Conservation (phyloP, 345 rosid species). For the Anastatica hierochuntica region DNA sequence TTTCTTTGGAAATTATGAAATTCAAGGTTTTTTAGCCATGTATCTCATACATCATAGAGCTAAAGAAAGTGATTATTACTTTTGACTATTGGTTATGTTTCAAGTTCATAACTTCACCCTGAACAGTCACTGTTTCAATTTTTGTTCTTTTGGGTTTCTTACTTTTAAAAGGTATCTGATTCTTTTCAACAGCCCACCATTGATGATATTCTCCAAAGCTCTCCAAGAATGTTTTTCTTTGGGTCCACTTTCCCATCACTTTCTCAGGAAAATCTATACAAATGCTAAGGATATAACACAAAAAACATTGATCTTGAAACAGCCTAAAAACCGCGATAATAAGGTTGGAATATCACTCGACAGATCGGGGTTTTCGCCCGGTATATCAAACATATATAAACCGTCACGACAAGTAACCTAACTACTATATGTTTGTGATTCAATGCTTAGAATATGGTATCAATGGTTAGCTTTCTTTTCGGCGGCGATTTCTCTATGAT, state of each 20-base stretch:
- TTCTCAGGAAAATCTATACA: slow-evolving; percentile 10
- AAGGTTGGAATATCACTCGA: not conserved
- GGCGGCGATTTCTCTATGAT: slow-evolving; percentile 61
- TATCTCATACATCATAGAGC: not conserved
- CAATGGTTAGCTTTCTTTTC: slow-evolving; percentile 71
- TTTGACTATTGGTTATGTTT: not conserved
- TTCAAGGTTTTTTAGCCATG: not conserved
- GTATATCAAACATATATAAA: slow-evolving; percentile 4
- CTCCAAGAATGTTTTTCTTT: slow-evolving; percentile 19
- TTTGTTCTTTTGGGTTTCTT: slow-evolving; percentile 4
- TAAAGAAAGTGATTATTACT: not conserved
- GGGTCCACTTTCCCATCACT: slow-evolving; percentile 25
- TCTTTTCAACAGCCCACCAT: slow-evolving; percentile 25
- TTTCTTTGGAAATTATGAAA: not conserved
- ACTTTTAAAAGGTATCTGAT: slow-evolving; percentile 24
- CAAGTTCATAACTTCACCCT: slow-evolving; percentile 8
- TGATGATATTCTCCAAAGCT: slow-evolving; percentile 23
- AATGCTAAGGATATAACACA: too few relatives aligned
- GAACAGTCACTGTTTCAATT: slow-evolving; percentile 15
- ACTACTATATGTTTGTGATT: not conserved
- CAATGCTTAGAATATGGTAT: slow-evolving; percentile 57
- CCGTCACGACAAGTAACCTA: not conserved
- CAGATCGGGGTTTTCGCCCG: not conserved
- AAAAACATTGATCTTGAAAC: slow-evolving; percentile 1
- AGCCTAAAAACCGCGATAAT: not conserved